Percentiles rank a stretch among this genome's conserved stretches.
Conservation (phyloP, 2,329 filamentous ascomycete genomes). For the Aspergillus novofumigatus region DNA sequence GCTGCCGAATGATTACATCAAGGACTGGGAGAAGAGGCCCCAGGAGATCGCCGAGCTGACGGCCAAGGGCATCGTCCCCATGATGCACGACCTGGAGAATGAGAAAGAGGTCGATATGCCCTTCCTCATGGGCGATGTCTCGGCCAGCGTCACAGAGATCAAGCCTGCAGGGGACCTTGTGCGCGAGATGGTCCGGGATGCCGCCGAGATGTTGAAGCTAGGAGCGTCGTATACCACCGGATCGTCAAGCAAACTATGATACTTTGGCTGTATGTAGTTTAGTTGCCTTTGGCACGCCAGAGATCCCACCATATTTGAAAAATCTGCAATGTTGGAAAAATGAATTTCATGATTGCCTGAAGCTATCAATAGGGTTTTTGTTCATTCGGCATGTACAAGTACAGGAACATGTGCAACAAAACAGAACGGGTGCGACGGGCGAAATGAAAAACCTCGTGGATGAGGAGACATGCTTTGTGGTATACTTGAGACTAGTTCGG, state of each 20-base stretch:
- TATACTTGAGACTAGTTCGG: neutral
- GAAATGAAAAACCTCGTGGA: slow-evolving; percentile 1
- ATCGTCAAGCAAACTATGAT: slow-evolving; percentile 43
- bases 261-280: neutral
- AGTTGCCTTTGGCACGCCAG: neutral
- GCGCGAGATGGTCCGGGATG: slow-evolving; percentile 81
- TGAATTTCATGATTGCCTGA: slow-evolving; percentile 3
- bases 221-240: slow-evolving; percentile 57
- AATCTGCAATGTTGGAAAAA: neutral
- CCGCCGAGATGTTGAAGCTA: slow-evolving; percentile 61
- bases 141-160: slow-evolving; percentile 69
- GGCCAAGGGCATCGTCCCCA: slow-evolving; percentile 70
- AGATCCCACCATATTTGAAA: too few relatives aligned
- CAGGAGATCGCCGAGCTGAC: slow-evolving; percentile 72
- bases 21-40: slow-evolving; percentile 72
- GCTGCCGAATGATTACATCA: slow-evolving; percentile 78
- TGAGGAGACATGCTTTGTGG: neutral
- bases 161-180: slow-evolving; percentile 81
- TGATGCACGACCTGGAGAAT: slow-evolving; percentile 77
- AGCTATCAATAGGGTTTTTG: slow-evolving; percentile 10
- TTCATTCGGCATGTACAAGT: slow-evolving; percentile 28
- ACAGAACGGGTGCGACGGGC: slow-evolving; percentile 8
- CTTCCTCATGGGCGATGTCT: slow-evolving; percentile 91
- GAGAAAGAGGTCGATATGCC: slow-evolving; percentile 79
- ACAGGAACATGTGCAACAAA: slow-evolving; percentile 19